Base-by-base conservation (phyloP, 228 moss, liverwort and hornwort genomes). In the Sphagnum magellanicum region DNA sequence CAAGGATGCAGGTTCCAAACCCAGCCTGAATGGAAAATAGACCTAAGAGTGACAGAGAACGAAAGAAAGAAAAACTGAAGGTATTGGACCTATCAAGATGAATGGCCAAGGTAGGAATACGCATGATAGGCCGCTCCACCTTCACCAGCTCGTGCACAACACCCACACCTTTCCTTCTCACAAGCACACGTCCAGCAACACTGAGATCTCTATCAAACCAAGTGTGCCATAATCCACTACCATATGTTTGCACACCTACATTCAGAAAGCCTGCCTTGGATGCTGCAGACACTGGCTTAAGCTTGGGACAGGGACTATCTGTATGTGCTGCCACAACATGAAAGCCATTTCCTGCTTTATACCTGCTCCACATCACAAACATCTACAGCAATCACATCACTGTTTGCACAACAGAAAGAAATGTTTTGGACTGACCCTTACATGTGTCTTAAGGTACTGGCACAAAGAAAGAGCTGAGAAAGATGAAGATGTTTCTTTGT, bases 161-260 rank as follows among this genome's bases (percentile, higher is more conserved):
- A 70, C 71, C 59, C 17, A 78, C 80, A 69, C 81, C 84, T 74
- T 62, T 67, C 50, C 72, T 83, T 65, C 85, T 73, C 71, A 90
- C 73, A 55, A 92, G 86, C 12, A 92, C 88, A 65, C 92, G 90
- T 67, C 92, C 92, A n/a, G 92, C 90, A 16, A 92, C 84, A 65
- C 86, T 90, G 57, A 92, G 79, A 75, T 92, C 92, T 15, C 92
- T 80, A 71, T 92, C 92, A 74, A 92, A 92, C 92, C 92, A 92
- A 72, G 92, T 92, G 70, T 92, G 84, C 92, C 92, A 92, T 77
- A 92, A 66, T n/a, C 92, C 92, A 48, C 81, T 72, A 53, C 92
- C 92, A 68, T 90, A 92, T 10, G 92, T 90, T 72, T 92, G 92
- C 68, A 92, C 92, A 63, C 88, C 90, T 14, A 92, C 88, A 73